Evolutionary conservation across 2,329 filamentous ascomycete genomes (phyloP), one percentile per base, ranked within the genome.

Genomic region (Calonectria pauciramosa): DNA sequence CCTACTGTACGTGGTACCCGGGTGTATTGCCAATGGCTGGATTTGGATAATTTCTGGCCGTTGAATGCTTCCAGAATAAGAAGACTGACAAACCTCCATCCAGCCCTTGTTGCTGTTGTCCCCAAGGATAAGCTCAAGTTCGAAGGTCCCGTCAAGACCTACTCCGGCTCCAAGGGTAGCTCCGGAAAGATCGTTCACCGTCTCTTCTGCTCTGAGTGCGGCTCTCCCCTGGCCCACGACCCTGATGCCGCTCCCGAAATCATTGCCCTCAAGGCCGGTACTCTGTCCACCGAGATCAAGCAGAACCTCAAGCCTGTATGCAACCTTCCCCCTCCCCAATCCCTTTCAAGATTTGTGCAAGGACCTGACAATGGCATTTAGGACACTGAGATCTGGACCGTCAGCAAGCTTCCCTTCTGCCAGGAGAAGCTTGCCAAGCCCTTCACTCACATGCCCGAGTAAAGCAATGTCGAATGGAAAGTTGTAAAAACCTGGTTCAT

Each of bases 361-460:
- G 41, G 34, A 65, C 5, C 77, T 80, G 41, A 80, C 73, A 67
- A 20, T 67, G 23, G n/a, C 4, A 2, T n/a, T 30, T 32, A 91
- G 89, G 89, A 92, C 79, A 92, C 91, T 78, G 92, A 94, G 86
- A 94, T 94, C 86, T 94, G 92, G 92, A 93, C 91, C 65, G 89
- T 87, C 76, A 84, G 90, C 86, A 94, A 94, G 89, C 89, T 94
- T 77, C 92, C 92, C 20, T 94, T 94, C 87, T 93, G 92, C 87
- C 88, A 91, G 87, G 92, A 94, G 87, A 85, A 90, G 78, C 87
- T 94, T 75, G 90, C 87, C 65, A 90, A 93, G 83, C 87, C 91
- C 4, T 93, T 93, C 83, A 83, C 89, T 81, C 86, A 92, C 83
- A 93, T 94, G 92, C 92, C 91, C 16, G 82, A 91, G 83, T 91